These are phyloP conservation scores for Exophiala sp. DNA, from an alignment of 2,329 filamentous ascomycete genomes.

Conservation along the genomic window DNA sequence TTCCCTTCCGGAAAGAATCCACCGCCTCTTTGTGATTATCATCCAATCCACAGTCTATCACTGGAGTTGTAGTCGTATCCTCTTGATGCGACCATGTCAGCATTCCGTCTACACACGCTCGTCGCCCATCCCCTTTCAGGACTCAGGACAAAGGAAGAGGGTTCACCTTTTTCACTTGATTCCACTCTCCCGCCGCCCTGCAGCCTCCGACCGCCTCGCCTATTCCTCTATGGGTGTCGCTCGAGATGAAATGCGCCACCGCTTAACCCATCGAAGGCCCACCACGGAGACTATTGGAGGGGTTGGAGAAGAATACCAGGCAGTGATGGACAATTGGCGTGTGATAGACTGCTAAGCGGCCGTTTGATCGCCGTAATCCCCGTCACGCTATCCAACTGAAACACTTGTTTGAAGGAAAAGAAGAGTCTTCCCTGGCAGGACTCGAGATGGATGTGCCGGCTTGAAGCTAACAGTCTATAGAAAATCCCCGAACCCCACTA, in stretches of 20 bases:
- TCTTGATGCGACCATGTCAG: slow-evolving; percentile 25
- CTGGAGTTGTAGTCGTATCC: slow-evolving; percentile 9
- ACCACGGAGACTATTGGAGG: slow-evolving; percentile 11
- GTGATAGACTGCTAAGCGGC: slow-evolving; percentile 12
- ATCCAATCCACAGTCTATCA: slow-evolving; percentile 1
- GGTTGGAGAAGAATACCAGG: slow-evolving; percentile 9
- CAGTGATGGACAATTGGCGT: slow-evolving; percentile 13
- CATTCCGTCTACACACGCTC: slow-evolving; percentile 9
- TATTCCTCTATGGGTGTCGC: slow-evolving; percentile 8
- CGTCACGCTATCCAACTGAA: slow-evolving; percentile 22
- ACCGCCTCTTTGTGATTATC: slow-evolving; percentile 5
- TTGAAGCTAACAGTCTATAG: background rate
- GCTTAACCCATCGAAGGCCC: slow-evolving; percentile 1
- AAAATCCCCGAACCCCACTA: background rate
- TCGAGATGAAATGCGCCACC: slow-evolving; percentile 2
- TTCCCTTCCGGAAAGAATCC: background rate
- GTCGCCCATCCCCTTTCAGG: slow-evolving; percentile 5
- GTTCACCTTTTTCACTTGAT: background rate
- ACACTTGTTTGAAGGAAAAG: slow-evolving; percentile 7
- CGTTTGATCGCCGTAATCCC: slow-evolving; percentile 23
- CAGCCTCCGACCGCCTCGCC: background rate
- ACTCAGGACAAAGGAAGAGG: slow-evolving; percentile 4
- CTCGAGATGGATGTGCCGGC: background rate
- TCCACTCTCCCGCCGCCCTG: background rate
- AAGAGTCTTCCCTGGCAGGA: background rate